Evolutionary conservation across 768 basidiomycete species (phyloP), one percentile per base, ranked within the genome.

Genomic region (Lentinula guzmanii): DNA sequence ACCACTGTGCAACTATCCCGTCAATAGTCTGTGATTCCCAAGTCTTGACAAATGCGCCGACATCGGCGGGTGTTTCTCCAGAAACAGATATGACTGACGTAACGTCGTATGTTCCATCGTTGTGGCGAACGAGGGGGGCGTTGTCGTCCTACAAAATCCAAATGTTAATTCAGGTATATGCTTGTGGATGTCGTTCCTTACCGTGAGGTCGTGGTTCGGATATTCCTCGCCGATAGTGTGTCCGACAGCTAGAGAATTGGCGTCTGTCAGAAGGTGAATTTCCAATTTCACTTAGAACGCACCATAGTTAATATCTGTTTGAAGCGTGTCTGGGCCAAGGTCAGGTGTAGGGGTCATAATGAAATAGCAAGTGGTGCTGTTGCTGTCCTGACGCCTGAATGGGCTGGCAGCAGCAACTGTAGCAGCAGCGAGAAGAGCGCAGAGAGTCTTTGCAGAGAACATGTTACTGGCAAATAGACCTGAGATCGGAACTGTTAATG

Each of bases 311-410:
- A 57, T 57, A 33, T 54, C 52, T 15, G 61, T 62, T 41, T 62
- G 61, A 13, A 62, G 45, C 4, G 8, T 28, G 42, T 48, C 43
- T 13, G 54, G 31, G 21, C 55, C 55, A 41, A 55, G 33, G 31
- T 62, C 61, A 39, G 61, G 61, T 31, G 61, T 62, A 6, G 61
- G 61, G 46, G 61, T 62, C 53, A 57, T 48, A 45, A 58, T 62
- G 52, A 62, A 57, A 52, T 33, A 45, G 54, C 61, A 62, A n/a
- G 54, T 62, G 24, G 61, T 57, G 45, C 42, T 62, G 13, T 57
- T 37, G 15, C 18, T 21, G 18, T 13, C 56, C 61, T 62, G 52
- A 18, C 46, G 46, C 31, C 31, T n/a, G 46, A 56, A n/a, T 9
- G 61, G 52, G 52, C 28, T 56, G 28, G 35, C 55, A 9, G 34